Percentiles rank a stretch among this genome's conserved stretches.
phyloP scores from a whole-genome alignment of 176 grass and related monocot genomes.

The Oryza meridionalis region DNA sequence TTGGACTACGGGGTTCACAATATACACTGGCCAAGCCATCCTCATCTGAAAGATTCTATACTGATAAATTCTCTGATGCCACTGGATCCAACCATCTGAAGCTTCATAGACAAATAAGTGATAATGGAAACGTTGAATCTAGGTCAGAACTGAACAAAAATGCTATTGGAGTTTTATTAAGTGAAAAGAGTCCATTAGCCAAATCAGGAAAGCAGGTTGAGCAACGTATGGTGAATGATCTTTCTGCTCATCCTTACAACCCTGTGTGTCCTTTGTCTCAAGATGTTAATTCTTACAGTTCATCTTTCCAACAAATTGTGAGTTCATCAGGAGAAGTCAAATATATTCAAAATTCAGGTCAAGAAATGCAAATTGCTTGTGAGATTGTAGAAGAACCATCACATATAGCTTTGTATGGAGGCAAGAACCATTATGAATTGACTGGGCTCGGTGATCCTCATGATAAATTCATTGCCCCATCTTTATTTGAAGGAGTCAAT shows the following conservation, averaged over 20 bases:
- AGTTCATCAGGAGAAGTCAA: not conserved
- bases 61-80: not conserved
- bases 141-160: not conserved
- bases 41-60: not conserved
- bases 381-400: not conserved
- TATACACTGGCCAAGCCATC: not conserved
- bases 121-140: not conserved
- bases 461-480: not conserved
- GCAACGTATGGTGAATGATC: not conserved
- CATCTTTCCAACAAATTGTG: not conserved
- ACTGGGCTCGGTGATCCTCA: not conserved
- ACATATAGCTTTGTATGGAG: not conserved
- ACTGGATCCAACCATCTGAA: not conserved
- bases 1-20: not conserved
- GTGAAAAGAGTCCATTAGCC: not conserved
- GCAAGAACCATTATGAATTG: not conserved
- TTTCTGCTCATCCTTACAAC: conserved; percentile 6
- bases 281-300: not conserved
- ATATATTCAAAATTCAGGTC: not conserved
- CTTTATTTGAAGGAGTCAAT: conserved; percentile 10
- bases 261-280: not conserved
- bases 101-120: not conserved
- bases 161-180: not conserved
- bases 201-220: not conserved
- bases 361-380: conserved; percentile 1